A percentile compares a stretch with the other conserved stretches of the same genome.
Evolutionary conservation across 495 filamentous ascomycete species (phyloP).

Genomic region (Neurospora discreta): DNA sequence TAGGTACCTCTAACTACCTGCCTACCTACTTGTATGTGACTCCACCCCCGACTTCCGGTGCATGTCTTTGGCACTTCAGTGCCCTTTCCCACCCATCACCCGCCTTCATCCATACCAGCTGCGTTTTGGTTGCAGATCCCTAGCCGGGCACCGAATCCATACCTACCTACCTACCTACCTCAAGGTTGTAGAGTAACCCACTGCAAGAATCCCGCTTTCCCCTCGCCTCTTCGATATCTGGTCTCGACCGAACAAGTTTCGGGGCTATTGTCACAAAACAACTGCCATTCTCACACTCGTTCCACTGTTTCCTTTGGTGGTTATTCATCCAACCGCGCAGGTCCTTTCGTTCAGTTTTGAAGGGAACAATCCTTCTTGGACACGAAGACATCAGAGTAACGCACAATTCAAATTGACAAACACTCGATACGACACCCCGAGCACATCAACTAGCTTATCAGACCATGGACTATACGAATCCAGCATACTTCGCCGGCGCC

Average conservation of each 20-base stretch:
- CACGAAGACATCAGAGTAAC: neutral
- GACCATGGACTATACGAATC: conserved; percentile 33
- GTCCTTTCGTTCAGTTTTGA: neutral
- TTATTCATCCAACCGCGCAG: neutral
- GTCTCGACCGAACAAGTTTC: neutral
- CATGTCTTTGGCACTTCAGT: neutral
- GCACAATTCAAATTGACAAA: neutral
- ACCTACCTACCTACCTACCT: too few relatives aligned
- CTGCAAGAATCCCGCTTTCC: neutral
- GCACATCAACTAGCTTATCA: neutral
- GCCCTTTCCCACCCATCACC: neutral
- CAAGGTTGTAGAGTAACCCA: neutral
- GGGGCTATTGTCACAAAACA: neutral
- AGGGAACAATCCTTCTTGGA: neutral
- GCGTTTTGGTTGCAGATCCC: neutral
- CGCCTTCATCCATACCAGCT: neutral
- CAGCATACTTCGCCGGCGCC: conserved; percentile 32
- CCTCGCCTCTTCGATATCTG: neutral
- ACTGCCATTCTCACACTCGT: neutral
- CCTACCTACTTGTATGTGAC: too few relatives aligned
- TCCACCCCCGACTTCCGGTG: neutral
- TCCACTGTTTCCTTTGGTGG: neutral
- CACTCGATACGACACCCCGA: neutral
- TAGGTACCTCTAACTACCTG: neutral
- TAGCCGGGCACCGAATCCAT: neutral